These are phyloP conservation scores for Colletotrichum sp. DNA, from an alignment of 2,329 filamentous ascomycete genomes.

Conservation along the genomic window DNA sequence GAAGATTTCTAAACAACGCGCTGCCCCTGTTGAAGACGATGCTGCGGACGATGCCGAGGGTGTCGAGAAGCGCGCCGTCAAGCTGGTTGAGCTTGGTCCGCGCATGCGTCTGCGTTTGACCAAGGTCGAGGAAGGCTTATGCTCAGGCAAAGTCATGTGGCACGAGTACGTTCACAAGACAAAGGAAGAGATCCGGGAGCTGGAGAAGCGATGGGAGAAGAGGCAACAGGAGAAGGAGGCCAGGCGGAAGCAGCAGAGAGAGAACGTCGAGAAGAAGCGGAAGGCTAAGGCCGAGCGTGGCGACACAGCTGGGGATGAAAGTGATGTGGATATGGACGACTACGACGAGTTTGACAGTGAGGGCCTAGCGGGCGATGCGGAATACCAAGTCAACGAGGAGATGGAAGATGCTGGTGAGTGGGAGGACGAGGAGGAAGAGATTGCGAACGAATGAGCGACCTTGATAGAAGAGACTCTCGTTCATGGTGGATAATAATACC, in stretches of 20 bases:
- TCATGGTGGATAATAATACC: slow-evolving; percentile 4
- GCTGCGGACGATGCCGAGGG: slow-evolving; percentile 54
- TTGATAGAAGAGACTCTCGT: background rate
- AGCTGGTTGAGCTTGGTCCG: slow-evolving; percentile 89
- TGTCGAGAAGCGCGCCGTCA: slow-evolving; percentile 87
- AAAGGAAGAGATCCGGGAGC: slow-evolving; percentile 73
- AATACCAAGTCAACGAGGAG: slow-evolving; percentile 51
- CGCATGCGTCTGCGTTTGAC: slow-evolving; percentile 87
- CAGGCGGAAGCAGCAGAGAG: slow-evolving; percentile 81
- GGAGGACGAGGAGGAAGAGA: slow-evolving; percentile 55
- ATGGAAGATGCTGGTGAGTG: slow-evolving; percentile 57
- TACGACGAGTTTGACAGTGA: slow-evolving; percentile 57
- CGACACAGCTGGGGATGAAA: slow-evolving; percentile 35
- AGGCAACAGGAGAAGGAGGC: slow-evolving; percentile 81
- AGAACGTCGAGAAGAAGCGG: slow-evolving; percentile 88
- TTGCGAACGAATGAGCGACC: slow-evolving; percentile 29
- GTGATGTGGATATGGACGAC: slow-evolving; percentile 46
- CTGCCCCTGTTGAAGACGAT: slow-evolving; percentile 49
- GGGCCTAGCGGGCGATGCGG: slow-evolving; percentile 54
- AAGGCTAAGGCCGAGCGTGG: slow-evolving; percentile 51
- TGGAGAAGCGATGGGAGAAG: slow-evolving; percentile 85
- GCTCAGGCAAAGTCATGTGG: slow-evolving; percentile 93
- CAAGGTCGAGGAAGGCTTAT: slow-evolving; percentile 95
- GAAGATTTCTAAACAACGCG: slow-evolving; percentile 58
- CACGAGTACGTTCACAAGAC: slow-evolving; percentile 93